Base-by-base conservation (phyloP, 2,329 filamentous ascomycete species). In the Lizonia empirigonia region DNA sequence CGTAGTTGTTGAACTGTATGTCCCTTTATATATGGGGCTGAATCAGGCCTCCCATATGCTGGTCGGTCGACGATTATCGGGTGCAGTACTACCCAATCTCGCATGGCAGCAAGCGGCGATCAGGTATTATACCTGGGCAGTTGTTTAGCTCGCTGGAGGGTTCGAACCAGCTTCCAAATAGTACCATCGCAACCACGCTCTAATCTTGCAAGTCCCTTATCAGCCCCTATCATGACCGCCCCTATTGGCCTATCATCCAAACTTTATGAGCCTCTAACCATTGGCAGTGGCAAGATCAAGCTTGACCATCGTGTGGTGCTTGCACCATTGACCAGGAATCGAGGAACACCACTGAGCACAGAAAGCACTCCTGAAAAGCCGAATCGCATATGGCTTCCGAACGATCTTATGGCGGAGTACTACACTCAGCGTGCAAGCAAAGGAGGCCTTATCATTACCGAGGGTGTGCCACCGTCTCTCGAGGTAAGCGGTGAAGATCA, bases 361-460 rank as follows among this genome's bases (percentile, higher is more conserved):
- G 60, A 69, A 7, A 60, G 67, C 7, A 78, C 76, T 0, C 60
- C 72, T 0, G 75, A 78, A 47, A 74, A 69, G 40, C 75, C 70
- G 23, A 80, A 77, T 63, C 76, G 80, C 30, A 69, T 77, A 34
- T 84, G 80, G 75, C 62, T 76, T 26, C 74, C 75, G 1, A 71
- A 74, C 7, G 71, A 76, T 3, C 29, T 67, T 15, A 72, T 75
- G 5, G 61, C 65, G 10, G 75, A 80, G 39, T 80, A 83, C 69
- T 83, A 84, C 62, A 68, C 65, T 6, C 80, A 84, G 58, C 76
- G 82, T 22, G 76, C 74, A 22, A 72, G 75, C 2, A 73, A 76
- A 2, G 82, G 82, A 18, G 83, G 80, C 1, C 72, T 86, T 1
- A 60, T 86, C 24, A 81, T 86, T 52, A 78, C 78, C 2, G 84